Evolutionary conservation across 2,329 filamentous ascomycete species (phyloP), one percentile per base, ranked within the genome.

Genomic region (Chrysosporium keratinophilum): DNA sequence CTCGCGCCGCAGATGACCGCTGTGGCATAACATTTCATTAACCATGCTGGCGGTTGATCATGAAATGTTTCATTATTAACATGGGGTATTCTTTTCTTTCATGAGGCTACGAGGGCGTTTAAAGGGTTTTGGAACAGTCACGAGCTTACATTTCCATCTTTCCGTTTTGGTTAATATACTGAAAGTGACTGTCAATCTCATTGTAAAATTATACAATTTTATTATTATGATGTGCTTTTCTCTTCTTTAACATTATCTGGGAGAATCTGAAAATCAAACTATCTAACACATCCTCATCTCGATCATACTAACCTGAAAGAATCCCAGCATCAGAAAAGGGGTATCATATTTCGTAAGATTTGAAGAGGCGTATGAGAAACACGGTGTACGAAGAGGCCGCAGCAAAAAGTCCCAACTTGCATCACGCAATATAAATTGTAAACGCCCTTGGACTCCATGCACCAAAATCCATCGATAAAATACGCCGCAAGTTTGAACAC

Each of bases 1-100:
- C 63, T 71, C 55, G 66, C 68, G 42, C 69, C 70, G 52, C 70
- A 72, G 56, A 68, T 71, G 64, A 60, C 62, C 5, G 60, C 41
- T 42, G 63, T 52, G 28, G 28, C 12, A 5, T 55, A 40, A 50
- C 3, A 37, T 23, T 35, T 43, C 10, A 37, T 19, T 31, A 1
- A 19, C 31, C n/a, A 10, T 28, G 23, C 31, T 19, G 15, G n/a
- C 15, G 20, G 33, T 23, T 39, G n/a, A 12, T 28, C 37, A 12
- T 45, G 15, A 6, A 7, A 19, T 5, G 20, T 49, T 52, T 12
- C 44, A 15, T 54, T 35, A 47, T 45, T 23, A 52, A n/a, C 5
- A 46, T 60, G 50, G 20, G 39, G 12, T 51, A 48, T n/a, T 28
- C 41, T 19, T 55, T 34, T 28, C 20, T 53, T 41, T 41, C 14